Base-by-base conservation (phyloP, 2,329 filamentous ascomycete genomes). In the Claviceps fusiformis region DNA sequence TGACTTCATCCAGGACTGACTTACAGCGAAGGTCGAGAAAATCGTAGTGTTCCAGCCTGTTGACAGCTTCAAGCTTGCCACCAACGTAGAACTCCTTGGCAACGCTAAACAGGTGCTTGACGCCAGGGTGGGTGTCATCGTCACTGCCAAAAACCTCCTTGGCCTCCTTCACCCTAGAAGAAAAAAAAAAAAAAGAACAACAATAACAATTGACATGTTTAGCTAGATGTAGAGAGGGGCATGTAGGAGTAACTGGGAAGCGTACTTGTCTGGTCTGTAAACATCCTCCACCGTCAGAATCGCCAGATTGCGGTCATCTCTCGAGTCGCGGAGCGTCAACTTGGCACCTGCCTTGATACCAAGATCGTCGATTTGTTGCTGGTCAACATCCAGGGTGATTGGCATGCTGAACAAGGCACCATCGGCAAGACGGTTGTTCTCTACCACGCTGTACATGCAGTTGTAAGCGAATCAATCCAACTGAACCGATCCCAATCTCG, bases 31-130 rank as follows among this genome's bases (percentile, higher is more conserved):
- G 82, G 67, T 88, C 93, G 63, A 97, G 89, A 76, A 97, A 97
- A 77, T 98, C 93, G 77, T 98, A 98, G 80, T 98, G 93, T 76
- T 95, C 90, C 58, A 95, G 81, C 63, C 89, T 87, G 80, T 92
- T 92, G 70, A 98, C 85, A 59, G 93, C 93, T 70, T 97, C 89
- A 61, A 98, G 76, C 82, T 95, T 96, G 70, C 93, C 93, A 68
- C 93, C 93, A 59, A 98, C 81, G 73, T 97, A 97, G 72, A 85
- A 95, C 58, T 95, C 90, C 65, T 88, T 78, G 59, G 87, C 85
- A 43, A 83, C 85, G 66, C 83, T 80, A 76, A 86, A 85, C 59
- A 98, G 83, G 76, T 95, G 93, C 74, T 87, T 89, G 71, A 97
- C 81, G 58, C 93, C 93, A 46, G 93, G 93, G 75, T 96, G 91